Conservation (phyloP, 148 eudicot genomes). For the Salicornia ramosissima region DNA sequence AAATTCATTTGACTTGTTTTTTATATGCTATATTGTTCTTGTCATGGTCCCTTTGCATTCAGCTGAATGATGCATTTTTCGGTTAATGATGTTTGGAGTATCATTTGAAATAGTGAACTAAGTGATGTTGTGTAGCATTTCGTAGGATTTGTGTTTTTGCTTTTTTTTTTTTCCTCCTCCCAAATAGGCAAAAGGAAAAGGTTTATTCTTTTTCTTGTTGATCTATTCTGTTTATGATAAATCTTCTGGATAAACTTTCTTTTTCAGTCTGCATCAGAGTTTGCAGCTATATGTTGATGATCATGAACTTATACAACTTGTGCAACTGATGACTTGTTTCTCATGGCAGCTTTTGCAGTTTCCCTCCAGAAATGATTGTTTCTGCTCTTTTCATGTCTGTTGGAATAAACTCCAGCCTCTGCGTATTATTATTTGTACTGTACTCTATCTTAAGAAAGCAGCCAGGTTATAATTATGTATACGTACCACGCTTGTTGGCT, state of each 20-base stretch:
- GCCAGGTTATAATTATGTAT: slow-evolving; percentile 51
- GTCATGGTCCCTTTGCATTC: neutral
- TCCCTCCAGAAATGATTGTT: slow-evolving; percentile 46
- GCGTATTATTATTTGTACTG: slow-evolving; percentile 52
- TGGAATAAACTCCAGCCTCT: slow-evolving; percentile 63
- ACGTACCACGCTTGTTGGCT: slow-evolving; percentile 50
- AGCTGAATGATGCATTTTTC: neutral
- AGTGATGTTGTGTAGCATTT: neutral
- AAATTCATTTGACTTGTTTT: neutral
- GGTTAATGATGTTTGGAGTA: neutral
- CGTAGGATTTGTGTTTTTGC: neutral
- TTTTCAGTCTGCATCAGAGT: neutral
- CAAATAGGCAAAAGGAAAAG: neutral
- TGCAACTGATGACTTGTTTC: neutral
- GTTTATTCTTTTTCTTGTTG: neutral
- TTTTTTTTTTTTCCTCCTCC: neutral
- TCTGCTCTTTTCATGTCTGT: slow-evolving; percentile 73
- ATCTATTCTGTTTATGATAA: neutral
- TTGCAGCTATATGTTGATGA: neutral
- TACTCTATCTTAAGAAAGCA: slow-evolving; percentile 67
- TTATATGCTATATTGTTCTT: neutral
- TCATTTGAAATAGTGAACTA: neutral
- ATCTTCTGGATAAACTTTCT: neutral
- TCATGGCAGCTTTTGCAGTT: slow-evolving; percentile 15
- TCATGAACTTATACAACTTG: neutral